phyloP scores from a whole-genome alignment of 2,329 filamentous ascomycete genomes.

The Xylaria hypoxylon region DNA sequence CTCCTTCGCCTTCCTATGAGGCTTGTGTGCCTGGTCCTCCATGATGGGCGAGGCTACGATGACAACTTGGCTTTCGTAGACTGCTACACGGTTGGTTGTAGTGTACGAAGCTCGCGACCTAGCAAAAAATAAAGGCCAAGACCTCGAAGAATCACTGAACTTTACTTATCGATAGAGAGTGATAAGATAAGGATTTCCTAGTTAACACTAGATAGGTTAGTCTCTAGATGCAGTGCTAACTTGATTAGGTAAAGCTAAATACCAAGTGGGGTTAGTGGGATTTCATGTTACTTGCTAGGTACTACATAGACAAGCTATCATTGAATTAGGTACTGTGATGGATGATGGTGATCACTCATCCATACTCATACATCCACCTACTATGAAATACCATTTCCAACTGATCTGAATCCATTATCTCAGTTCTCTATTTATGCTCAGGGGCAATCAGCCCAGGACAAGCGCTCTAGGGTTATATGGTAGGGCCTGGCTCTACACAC shows the following conservation, averaged over 20 bases:
- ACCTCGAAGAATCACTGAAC: conserved; percentile 6
- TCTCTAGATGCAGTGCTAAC: neutral
- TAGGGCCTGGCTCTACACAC: too few relatives aligned
- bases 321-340: too few relatives aligned
- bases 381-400: too few relatives aligned
- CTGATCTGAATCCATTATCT: too few relatives aligned
- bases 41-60: conserved; percentile 57
- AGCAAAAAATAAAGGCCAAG: conserved; percentile 30
- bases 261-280: neutral
- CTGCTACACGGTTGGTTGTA: conserved; percentile 3
- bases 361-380: too few relatives aligned
- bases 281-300: too few relatives aligned
- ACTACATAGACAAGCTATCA: too few relatives aligned
- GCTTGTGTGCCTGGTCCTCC: conserved; percentile 86
- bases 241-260: neutral
- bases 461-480: too few relatives aligned
- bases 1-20: conserved; percentile 88
- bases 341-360: too few relatives aligned
- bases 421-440: too few relatives aligned
- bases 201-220: neutral
- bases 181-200: conserved; percentile 21
- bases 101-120: conserved; percentile 11
- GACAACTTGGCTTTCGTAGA: conserved; percentile 7
- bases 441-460: too few relatives aligned
- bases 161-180: conserved; percentile 39